Evolutionary conservation across 352 stramenopile genomes (phyloP).

Genomic region (Globisporangium solare): DNA sequence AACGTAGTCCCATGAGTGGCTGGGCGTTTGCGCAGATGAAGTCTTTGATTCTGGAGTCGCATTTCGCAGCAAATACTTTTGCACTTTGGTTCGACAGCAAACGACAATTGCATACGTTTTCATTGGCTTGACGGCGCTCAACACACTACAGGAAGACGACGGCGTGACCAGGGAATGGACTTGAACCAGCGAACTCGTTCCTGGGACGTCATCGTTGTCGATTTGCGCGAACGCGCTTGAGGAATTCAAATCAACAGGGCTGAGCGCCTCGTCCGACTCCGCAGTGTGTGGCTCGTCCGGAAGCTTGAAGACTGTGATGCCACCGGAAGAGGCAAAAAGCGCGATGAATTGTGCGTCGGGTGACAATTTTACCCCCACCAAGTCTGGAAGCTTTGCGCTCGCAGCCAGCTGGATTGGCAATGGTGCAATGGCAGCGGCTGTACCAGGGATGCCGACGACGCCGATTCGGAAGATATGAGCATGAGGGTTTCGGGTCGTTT

Average conservation of each 20-base stretch:
- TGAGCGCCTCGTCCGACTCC: not conserved
- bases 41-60: not conserved
- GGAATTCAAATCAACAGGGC: conserved; percentile 6
- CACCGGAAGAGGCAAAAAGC: conserved; percentile 8
- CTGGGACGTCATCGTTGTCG: not conserved
- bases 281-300: not conserved
- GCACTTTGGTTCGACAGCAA: conserved; percentile 25
- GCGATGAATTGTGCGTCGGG: conserved; percentile 23
- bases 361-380: conserved; percentile 20
- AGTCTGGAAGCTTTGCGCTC: conserved; percentile 2
- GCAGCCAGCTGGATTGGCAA: conserved; percentile 6
- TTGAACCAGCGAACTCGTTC: too few species aligned
- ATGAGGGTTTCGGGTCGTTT: not conserved
- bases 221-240: conserved; percentile 8
- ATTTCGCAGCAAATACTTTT: conserved; percentile 26
- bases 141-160: not conserved
- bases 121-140: not conserved
- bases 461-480: conserved; percentile 4
- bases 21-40: not conserved
- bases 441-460: not conserved
- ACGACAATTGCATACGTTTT: conserved; percentile 30
- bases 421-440: not conserved
- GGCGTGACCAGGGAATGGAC: conserved; percentile 7
- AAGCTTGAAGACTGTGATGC: conserved; percentile 9
- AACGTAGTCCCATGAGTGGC: conserved; percentile 35